Conservation (phyloP, 352 stramenopile species). For the Phytophthora pseudosyringae region DNA sequence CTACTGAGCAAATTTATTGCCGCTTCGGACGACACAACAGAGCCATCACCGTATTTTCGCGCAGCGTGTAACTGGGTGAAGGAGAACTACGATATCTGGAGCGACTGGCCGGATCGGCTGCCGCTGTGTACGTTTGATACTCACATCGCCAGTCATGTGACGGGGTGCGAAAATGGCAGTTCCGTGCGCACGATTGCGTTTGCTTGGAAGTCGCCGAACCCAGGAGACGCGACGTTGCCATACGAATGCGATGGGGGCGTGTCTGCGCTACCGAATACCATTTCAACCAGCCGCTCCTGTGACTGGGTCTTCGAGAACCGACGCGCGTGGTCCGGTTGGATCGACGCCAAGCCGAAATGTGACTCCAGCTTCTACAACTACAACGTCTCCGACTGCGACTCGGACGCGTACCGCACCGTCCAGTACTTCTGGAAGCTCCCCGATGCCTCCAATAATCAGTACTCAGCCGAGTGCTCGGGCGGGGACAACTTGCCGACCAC, state of each 20-base stretch:
- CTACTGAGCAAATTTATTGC: conserved; percentile 38
- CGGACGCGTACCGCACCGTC: conserved; percentile 30
- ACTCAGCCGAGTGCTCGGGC: conserved; percentile 40
- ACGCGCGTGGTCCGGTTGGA: conserved; percentile 42
- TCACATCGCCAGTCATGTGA: conserved; percentile 35
- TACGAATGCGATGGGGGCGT: conserved; percentile 55
- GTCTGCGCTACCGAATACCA: conserved; percentile 23
- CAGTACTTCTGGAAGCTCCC: conserved; percentile 49
- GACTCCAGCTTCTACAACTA: conserved; percentile 57
- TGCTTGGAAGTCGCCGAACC: conserved; percentile 45
- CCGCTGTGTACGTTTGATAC: conserved; percentile 39
- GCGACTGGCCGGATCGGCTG: conserved; percentile 47
- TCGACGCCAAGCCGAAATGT: conserved; percentile 37
- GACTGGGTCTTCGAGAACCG: conserved; percentile 44
- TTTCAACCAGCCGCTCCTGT: conserved; percentile 52
- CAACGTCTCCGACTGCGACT: conserved; percentile 41
- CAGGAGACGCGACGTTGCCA: conserved; percentile 37
- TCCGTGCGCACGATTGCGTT: conserved; percentile 37
- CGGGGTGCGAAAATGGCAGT: conserved; percentile 32
- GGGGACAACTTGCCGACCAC: conserved; percentile 23
- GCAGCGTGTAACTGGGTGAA: conserved; percentile 60
- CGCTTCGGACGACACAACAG: conserved; percentile 1
- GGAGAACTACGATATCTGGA: conserved; percentile 55
- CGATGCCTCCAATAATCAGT: conserved; percentile 9
- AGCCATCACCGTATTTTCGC: conserved; percentile 41